phyloP scores from a whole-genome alignment of 73 alveolate species.

The Symbiodinium pilosum region DNA sequence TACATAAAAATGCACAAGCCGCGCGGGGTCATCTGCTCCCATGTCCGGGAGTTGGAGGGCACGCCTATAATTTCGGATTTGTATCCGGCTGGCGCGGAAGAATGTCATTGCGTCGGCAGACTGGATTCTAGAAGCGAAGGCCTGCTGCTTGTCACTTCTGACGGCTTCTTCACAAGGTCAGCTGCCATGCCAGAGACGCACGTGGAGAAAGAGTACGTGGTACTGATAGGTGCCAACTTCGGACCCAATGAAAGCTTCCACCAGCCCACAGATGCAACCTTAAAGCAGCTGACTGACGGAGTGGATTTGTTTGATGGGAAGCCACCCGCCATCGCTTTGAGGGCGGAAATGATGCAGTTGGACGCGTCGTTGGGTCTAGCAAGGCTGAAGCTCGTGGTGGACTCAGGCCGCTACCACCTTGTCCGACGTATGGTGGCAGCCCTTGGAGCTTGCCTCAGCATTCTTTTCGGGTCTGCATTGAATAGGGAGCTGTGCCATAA shows the following conservation, averaged over 20 bases:
- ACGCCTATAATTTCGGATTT: slow-evolving; percentile 42
- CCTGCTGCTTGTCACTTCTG: slow-evolving; percentile 58
- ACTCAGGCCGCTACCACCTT: slow-evolving; percentile 83
- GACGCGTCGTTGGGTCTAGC: neutral
- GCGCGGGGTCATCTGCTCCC: slow-evolving; percentile 61
- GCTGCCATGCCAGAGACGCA: slow-evolving; percentile 76
- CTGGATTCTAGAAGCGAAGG: slow-evolving; percentile 62
- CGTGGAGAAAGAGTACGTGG: slow-evolving; percentile 53
- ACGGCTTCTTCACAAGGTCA: slow-evolving; percentile 61
- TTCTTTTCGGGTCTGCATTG: no score
- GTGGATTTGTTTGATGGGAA: slow-evolving; percentile 48
- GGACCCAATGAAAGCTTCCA: neutral
- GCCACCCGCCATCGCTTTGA: slow-evolving; percentile 31
- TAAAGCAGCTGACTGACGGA: neutral
- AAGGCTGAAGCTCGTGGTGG: slow-evolving; percentile 44
- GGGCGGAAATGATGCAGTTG: slow-evolving; percentile 15
- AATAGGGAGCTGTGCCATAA: no score
- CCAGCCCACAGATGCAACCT: neutral
- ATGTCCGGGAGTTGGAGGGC: slow-evolving; percentile 24
- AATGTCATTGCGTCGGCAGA: slow-evolving; percentile 53
- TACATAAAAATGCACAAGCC: slow-evolving; percentile 55
- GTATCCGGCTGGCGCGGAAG: slow-evolving; percentile 44
- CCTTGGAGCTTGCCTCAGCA: slow-evolving; percentile 20
- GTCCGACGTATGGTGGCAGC: slow-evolving; percentile 85
- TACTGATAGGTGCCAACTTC: neutral